A percentile compares a stretch with the other conserved stretches of the same genome.
phyloP scores from a whole-genome alignment of 2,329 filamentous ascomycete genomes.

The Coniella vitis region DNA sequence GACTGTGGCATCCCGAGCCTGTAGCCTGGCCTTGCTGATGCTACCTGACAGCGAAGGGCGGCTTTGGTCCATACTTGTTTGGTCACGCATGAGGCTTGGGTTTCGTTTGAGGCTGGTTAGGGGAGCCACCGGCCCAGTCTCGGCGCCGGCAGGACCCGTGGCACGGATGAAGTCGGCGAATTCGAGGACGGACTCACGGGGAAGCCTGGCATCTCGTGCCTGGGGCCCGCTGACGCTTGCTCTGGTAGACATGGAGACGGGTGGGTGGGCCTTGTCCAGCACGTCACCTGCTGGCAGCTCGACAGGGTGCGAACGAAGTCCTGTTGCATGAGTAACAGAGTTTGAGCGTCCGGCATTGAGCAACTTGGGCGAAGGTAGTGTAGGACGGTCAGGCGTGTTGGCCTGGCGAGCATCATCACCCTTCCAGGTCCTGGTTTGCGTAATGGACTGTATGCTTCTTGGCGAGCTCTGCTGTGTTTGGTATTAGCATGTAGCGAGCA shows the following conservation, averaged over 20 bases:
- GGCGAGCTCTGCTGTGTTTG: constrained; percentile 10
- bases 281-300: constrained; percentile 20
- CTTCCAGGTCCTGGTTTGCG: constrained; percentile 35
- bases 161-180: constrained; percentile 87
- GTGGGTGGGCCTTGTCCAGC: constrained; percentile 22
- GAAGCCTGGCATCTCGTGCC: constrained; percentile 67
- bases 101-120: constrained; percentile 9
- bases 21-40: constrained; percentile 45
- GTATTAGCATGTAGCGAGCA: constrained; percentile 2
- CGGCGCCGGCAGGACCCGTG: constrained; percentile 61
- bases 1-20: constrained; percentile 65
- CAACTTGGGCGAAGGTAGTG: constrained; percentile 40
- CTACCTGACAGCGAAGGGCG: constrained; percentile 27
- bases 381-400: constrained; percentile 34
- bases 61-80: constrained; percentile 32
- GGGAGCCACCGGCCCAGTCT: constrained; percentile 23
- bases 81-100: constrained; percentile 26
- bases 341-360: constrained; percentile 29
- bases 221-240: constrained; percentile 27
- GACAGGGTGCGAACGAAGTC: constrained; percentile 31
- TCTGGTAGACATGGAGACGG: constrained; percentile 25
- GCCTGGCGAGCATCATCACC: constrained; percentile 39
- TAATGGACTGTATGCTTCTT: constrained; percentile 23
- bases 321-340: constrained; percentile 28
- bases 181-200: constrained; percentile 67